phyloP scores from a whole-genome alignment of 495 filamentous ascomycete species.

The Podospora fimiseda region DNA sequence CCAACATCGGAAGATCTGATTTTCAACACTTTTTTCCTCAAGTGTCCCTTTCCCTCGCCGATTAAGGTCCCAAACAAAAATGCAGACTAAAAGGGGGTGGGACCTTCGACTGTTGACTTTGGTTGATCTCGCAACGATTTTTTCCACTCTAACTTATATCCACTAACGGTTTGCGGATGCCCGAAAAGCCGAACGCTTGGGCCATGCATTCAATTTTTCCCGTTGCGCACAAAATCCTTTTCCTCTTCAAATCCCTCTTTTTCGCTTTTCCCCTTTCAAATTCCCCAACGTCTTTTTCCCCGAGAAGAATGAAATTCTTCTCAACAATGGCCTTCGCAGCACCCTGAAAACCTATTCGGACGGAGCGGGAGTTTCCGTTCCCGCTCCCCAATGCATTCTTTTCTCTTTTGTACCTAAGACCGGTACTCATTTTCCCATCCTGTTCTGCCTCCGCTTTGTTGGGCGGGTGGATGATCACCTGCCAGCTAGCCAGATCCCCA shows the following conservation, averaged over 20 bases:
- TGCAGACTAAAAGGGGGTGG: neutral
- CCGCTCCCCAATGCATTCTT: slow-evolving; percentile 1
- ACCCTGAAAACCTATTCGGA: neutral
- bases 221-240: slow-evolving; percentile 9
- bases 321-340: slow-evolving; percentile 11
- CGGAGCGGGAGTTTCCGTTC: slow-evolving; percentile 1
- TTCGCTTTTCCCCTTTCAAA: slow-evolving; percentile 1
- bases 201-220: slow-evolving; percentile 6
- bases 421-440: neutral
- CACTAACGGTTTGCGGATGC: neutral
- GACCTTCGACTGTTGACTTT: neutral
- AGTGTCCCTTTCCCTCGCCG: neutral
- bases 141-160: neutral
- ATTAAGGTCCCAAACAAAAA: neutral
- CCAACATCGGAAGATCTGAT: neutral
- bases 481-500: slow-evolving; percentile 1
- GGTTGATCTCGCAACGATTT: neutral
- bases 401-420: neutral
- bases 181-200: slow-evolving; percentile 1
- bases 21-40: no score
- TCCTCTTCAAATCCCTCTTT: neutral
- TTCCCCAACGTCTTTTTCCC: neutral
- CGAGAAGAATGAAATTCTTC: neutral
- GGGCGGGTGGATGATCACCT: slow-evolving; percentile 10
- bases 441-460: neutral